Conservation (phyloP, 139 green algal genomes). For the Cymbomonas tetramitiformis region DNA sequence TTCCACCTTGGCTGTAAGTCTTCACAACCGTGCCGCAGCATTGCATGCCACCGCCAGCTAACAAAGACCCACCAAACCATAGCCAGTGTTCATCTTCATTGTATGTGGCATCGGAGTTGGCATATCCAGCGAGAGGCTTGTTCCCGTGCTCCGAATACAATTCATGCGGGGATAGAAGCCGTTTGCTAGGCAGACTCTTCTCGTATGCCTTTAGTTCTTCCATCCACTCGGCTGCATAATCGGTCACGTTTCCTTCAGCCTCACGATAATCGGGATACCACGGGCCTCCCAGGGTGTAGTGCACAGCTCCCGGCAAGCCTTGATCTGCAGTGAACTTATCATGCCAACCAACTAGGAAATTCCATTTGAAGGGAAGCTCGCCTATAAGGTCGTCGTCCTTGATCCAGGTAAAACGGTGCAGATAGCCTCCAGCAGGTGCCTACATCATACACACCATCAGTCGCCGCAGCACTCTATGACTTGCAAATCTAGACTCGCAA, state of each 20-base stretch:
- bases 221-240: slow-evolving; percentile 22
- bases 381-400: slow-evolving; percentile 18
- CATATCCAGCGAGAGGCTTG: slow-evolving; percentile 10
- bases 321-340: no score
- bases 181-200: neutral
- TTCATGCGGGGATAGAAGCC: slow-evolving; percentile 17
- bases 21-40: no score
- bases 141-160: slow-evolving; percentile 2
- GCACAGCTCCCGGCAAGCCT: slow-evolving; percentile 2
- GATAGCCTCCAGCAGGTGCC: slow-evolving; percentile 13
- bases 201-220: slow-evolving; percentile 25
- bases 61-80: no score
- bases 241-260: no score
- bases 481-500: no score
- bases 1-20: no score
- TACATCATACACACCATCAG: no score
- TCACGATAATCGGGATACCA: slow-evolving; percentile 22
- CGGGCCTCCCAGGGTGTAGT: slow-evolving; percentile 27
- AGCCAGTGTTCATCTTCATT: no score
- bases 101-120: slow-evolving; percentile 9
- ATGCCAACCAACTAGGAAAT: slow-evolving; percentile 26
- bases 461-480: no score
- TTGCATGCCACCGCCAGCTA: no score
- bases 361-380: slow-evolving; percentile 22
- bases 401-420: slow-evolving; percentile 23